phyloP scores from a whole-genome alignment of 2,329 filamentous ascomycete species.

The Thielaviopsis musarum region DNA sequence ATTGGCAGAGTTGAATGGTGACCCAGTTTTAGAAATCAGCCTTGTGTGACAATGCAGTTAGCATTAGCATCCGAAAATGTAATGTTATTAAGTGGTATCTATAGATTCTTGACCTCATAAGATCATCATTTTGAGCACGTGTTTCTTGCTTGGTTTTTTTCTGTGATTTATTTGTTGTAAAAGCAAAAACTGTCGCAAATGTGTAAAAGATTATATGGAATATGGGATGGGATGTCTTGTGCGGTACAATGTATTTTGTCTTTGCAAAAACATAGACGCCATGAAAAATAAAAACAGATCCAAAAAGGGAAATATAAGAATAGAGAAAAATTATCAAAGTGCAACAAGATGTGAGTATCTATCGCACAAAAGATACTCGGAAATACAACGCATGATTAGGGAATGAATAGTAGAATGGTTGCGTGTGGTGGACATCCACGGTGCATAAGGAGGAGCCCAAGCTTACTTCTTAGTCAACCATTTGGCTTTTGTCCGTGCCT shows the following conservation, averaged over 20 bases:
- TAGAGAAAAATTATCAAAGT: no score
- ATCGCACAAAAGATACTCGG: no score
- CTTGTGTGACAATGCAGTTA: not conserved
- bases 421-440: not conserved
- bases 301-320: not conserved
- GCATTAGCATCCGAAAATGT: not conserved
- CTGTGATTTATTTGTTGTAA: not conserved
- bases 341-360: no score
- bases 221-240: not conserved
- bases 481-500: conserved; percentile 3
- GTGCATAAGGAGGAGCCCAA: not conserved
- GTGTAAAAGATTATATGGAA: not conserved
- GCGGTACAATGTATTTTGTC: no score
- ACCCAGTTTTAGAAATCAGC: not conserved
- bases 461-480: not conserved
- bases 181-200: not conserved
- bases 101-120: not conserved
- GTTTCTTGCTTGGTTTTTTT: not conserved
- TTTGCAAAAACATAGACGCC: not conserved
- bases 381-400: no score
- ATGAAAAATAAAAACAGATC: not conserved
- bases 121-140: not conserved
- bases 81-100: not conserved
- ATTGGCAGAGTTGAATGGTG: not conserved
- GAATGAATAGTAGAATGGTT: not conserved